These are phyloP conservation scores for Hortaea werneckii DNA, from an alignment of 2,329 filamentous ascomycete species.

Conservation along the genomic window DNA sequence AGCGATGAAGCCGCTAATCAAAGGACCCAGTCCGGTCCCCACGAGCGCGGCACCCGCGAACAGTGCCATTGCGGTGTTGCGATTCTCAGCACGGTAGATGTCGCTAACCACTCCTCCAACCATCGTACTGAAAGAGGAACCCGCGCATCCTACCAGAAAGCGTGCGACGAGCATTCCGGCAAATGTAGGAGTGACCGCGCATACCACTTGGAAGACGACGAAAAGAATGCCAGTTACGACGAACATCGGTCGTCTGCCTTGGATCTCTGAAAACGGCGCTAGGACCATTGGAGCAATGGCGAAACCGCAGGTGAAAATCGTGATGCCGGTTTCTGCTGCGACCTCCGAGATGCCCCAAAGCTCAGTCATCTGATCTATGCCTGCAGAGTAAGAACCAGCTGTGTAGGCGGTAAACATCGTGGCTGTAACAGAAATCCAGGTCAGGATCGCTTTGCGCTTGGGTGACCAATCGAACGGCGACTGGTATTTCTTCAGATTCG, in stretches of 20 bases:
- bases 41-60: slow-evolving; percentile 72
- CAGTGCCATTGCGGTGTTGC: slow-evolving; percentile 83
- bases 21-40: slow-evolving; percentile 69
- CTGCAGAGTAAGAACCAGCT: slow-evolving; percentile 69
- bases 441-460: slow-evolving; percentile 57
- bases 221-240: slow-evolving; percentile 62
- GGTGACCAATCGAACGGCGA: slow-evolving; percentile 67
- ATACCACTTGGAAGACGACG: slow-evolving; percentile 60
- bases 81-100: slow-evolving; percentile 64
- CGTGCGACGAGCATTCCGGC: slow-evolving; percentile 65
- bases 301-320: slow-evolving; percentile 72
- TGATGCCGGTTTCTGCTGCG: slow-evolving; percentile 66
- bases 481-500: slow-evolving; percentile 54
- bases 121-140: slow-evolving; percentile 74
- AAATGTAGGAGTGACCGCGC: slow-evolving; percentile 59
- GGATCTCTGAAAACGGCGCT: slow-evolving; percentile 79
- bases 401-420: slow-evolving; percentile 71
- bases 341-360: slow-evolving; percentile 56
- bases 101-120: slow-evolving; percentile 87
- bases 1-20: slow-evolving; percentile 61
- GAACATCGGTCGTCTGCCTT: slow-evolving; percentile 77
- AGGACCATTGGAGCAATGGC: slow-evolving; percentile 77
- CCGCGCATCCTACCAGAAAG: slow-evolving; percentile 68
- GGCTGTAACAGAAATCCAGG: slow-evolving; percentile 64
- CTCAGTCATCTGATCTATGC: slow-evolving; percentile 52